A percentile compares a stretch with the other conserved stretches of the same genome.
phyloP scores from a whole-genome alignment of 331 rosid species.

The Prunus yedoensis region DNA sequence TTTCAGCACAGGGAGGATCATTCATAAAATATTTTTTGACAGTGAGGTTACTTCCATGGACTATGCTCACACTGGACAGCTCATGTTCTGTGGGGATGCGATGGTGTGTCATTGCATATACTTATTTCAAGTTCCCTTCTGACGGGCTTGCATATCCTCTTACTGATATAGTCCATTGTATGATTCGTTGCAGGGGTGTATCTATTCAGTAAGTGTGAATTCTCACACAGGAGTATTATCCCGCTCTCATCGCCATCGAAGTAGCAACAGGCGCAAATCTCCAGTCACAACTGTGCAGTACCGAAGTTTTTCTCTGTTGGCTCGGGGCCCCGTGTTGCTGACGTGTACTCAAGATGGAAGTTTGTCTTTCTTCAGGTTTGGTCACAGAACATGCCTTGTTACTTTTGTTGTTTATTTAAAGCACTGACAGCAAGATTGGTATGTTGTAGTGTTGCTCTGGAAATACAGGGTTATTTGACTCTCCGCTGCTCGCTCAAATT shows the following conservation, averaged over 20 bases:
- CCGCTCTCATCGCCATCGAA: slow-evolving; percentile 82
- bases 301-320: slow-evolving; percentile 90
- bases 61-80: slow-evolving; percentile 89
- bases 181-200: slow-evolving; percentile 64
- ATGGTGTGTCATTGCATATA: slow-evolving; percentile 47
- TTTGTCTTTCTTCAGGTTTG: slow-evolving; percentile 91
- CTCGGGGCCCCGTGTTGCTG: slow-evolving; percentile 88
- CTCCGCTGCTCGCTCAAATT: slow-evolving; percentile 93
- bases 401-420: slow-evolving; percentile 6
- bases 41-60: slow-evolving; percentile 92
- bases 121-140: slow-evolving; percentile 14
- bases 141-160: slow-evolving; percentile 17
- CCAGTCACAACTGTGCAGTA: slow-evolving; percentile 84
- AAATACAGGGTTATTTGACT: slow-evolving; percentile 89
- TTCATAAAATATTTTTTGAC: slow-evolving; percentile 67
- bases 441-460: slow-evolving; percentile 74
- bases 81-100: slow-evolving; percentile 91
- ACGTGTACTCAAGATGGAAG: slow-evolving; percentile 90
- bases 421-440: slow-evolving; percentile 25
- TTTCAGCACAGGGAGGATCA: slow-evolving; percentile 93
- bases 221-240: slow-evolving; percentile 85
- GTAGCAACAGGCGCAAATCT: slow-evolving; percentile 67
- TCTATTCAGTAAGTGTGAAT: slow-evolving; percentile 85
- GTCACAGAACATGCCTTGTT: slow-evolving; percentile 3
- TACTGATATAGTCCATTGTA: slow-evolving; percentile 31